Evolutionary conservation across 495 filamentous ascomycete species (phyloP).

Genomic region (Podospora pseudoanserina): DNA sequence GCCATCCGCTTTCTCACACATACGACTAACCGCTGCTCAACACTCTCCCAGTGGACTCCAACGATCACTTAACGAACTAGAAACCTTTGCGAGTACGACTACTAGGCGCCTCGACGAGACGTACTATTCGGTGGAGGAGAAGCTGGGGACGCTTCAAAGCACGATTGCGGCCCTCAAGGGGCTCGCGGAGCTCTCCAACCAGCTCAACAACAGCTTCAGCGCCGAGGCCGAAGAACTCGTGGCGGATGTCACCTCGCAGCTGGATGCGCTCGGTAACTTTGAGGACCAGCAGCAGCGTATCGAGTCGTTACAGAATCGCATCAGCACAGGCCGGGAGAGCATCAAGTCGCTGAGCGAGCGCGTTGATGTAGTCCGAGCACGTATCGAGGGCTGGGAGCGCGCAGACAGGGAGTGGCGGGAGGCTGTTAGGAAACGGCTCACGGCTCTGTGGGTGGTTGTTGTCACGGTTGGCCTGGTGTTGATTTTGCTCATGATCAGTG

Average conservation of each 20-base stretch:
- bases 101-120: conserved; percentile 78
- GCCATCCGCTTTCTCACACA: background rate
- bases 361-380: conserved; percentile 59
- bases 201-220: conserved; percentile 60
- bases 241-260: conserved; percentile 60
- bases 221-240: conserved; percentile 57
- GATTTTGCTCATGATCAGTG: conserved; percentile 39
- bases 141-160: conserved; percentile 62
- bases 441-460: conserved; percentile 58
- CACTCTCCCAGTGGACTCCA: conserved; percentile 35
- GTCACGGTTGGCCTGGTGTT: conserved; percentile 44
- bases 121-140: conserved; percentile 81
- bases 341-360: conserved; percentile 62
- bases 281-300: conserved; percentile 68
- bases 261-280: conserved; percentile 64
- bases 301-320: conserved; percentile 59
- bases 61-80: conserved; percentile 42
- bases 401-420: conserved; percentile 71
- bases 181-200: conserved; percentile 58
- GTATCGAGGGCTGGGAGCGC: conserved; percentile 68
- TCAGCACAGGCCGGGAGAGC: conserved; percentile 58
- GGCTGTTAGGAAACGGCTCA: conserved; percentile 58
- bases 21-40: background rate
- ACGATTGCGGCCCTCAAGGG: conserved; percentile 67
- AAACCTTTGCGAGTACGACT: conserved; percentile 48